Base-by-base conservation (phyloP, 75 land plant genomes). In the Selaginella moellendorffii region DNA sequence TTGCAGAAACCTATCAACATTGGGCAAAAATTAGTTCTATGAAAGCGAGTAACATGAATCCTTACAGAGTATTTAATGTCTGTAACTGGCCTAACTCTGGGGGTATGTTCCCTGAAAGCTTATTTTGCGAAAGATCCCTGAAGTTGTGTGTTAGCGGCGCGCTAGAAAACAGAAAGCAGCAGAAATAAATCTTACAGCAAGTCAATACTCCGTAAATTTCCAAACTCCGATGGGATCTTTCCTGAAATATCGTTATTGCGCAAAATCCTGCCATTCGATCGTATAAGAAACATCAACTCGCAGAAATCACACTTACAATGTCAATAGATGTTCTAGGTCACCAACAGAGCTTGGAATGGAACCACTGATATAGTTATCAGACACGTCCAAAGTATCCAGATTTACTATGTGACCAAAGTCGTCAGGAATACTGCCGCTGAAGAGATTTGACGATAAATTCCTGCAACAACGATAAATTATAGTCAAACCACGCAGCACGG, bases 21-120 rank as follows among this genome's bases (percentile, higher is more conserved):
- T 36, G 46, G 5, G 46, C 46, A 36, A 5, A 5, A 36, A 5
- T 36, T 36, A 36, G 46, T 14, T 5, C 5, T 36, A 36, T 5
- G 5, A 36, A 36, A 36, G 46, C 46, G n/a, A n/a, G n/a, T n/a
- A n/a, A n/a, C n/a, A n/a, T n/a, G n/a, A n/a, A 36, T 29, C 71
- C 92, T 79, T 71, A 91, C 97, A 92, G 65, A n/a, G 68, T 67
- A 70, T 71, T 67, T 31, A 93, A 59, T 52, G 81, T 80, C 63
- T 85, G 96, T 10, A 85, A 84, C 75, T 86, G 82, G 31, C 87
- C 83, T 64, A 93, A 78, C 66, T 93, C 96, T 63, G 79, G 82
- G 52, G 96, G 96, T 61, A 93, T 82, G 2, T 68, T 26, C 17
- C 96, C 96, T 1, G 73, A 62, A 1, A 93, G 75, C 20, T 68